These are phyloP conservation scores for Limnomonas spitsbergensis DNA, from an alignment of 139 green algal species.

Conservation along the genomic window DNA sequence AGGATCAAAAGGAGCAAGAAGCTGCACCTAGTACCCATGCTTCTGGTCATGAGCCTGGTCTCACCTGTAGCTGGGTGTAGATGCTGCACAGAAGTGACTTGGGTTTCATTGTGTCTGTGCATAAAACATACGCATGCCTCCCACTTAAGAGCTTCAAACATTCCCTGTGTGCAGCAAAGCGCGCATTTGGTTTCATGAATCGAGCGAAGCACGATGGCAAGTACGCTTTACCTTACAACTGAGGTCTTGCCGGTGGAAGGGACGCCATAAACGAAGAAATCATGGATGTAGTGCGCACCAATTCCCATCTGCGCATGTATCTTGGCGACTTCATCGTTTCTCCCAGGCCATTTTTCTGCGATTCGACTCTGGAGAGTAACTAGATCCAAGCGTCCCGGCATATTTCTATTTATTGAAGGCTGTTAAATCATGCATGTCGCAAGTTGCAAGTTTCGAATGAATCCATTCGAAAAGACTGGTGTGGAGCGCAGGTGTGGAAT, in stretches of 20 bases:
- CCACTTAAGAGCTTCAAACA: not conserved
- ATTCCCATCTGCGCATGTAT: not conserved
- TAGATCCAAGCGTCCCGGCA: not conserved
- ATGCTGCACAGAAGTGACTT: slow-evolving; percentile 16
- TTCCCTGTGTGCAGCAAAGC: too few relatives aligned
- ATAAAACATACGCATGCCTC: slow-evolving; percentile 5
- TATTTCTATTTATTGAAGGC: too few relatives aligned
- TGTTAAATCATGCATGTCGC: too few relatives aligned
- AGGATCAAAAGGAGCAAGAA: too few relatives aligned
- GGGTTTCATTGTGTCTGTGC: slow-evolving; percentile 10
- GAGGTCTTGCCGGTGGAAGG: slow-evolving; percentile 12
- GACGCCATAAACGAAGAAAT: slow-evolving; percentile 2
- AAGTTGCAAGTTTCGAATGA: too few relatives aligned
- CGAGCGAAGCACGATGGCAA: too few relatives aligned
- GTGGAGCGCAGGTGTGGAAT: too few relatives aligned
- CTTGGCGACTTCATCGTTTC: not conserved
- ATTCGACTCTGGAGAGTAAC: not conserved
- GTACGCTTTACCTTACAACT: slow-evolving; percentile 18
- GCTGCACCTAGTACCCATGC: too few relatives aligned
- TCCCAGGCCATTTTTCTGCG: not conserved
- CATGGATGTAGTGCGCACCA: not conserved
- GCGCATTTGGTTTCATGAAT: too few relatives aligned
- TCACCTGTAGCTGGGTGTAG: slow-evolving; percentile 3
- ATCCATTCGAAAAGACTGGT: too few relatives aligned
- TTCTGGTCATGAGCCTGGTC: not conserved